Percentiles rank a stretch among this genome's conserved stretches.
These are phyloP conservation scores for Amanita pseudoporphyria DNA, from an alignment of 768 basidiomycete genomes.

Conservation along the genomic window DNA sequence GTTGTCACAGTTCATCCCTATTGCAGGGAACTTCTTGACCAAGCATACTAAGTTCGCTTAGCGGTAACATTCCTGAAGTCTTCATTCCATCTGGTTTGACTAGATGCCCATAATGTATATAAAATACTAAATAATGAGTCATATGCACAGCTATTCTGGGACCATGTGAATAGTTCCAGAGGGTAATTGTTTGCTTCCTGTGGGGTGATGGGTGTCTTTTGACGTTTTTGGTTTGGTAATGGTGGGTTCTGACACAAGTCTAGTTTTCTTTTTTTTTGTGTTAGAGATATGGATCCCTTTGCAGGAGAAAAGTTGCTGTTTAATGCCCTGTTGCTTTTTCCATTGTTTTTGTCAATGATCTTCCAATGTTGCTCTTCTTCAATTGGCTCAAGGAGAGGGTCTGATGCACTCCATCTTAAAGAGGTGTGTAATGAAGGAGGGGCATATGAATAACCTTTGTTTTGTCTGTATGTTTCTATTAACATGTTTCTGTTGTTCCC, in stretches of 20 bases:
- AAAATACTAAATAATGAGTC: background rate
- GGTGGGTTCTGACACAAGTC: no score
- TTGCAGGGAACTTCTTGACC: no score
- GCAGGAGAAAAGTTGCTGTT: no score
- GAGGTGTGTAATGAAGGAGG: background rate
- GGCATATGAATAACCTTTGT: background rate
- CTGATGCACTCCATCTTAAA: background rate
- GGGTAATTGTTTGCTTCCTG: background rate
- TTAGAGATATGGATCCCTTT: no score
- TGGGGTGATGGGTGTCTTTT: no score
- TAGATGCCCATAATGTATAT: background rate
- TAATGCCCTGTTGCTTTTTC: no score
- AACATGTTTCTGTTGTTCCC: background rate
- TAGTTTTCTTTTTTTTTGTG: background rate
- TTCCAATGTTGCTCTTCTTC: no score
- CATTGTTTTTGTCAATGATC: no score
- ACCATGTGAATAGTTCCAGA: background rate
- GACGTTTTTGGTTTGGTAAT: no score
- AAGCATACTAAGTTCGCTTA: no score
- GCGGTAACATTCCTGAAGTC: no score
- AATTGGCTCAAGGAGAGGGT: background rate
- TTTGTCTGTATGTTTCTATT: background rate
- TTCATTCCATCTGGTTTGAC: background rate
- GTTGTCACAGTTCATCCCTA: background rate
- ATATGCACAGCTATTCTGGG: background rate